phyloP scores from a whole-genome alignment of 2,329 filamentous ascomycete species.

The Diaporthe citrichinensis region DNA sequence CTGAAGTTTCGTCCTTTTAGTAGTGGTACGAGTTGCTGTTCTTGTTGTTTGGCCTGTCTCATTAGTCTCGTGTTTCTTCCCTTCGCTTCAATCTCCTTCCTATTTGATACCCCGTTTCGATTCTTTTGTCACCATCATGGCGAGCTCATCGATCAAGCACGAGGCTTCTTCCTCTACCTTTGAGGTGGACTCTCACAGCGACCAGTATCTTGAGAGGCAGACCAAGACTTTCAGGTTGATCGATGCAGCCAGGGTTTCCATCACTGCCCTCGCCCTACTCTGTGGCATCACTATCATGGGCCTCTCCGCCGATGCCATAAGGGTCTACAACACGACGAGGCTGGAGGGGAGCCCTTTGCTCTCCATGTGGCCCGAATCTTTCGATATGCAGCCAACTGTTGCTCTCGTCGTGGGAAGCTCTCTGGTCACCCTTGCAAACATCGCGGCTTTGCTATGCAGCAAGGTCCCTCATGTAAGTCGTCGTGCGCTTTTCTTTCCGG shows the following conservation, averaged over 20 bases:
- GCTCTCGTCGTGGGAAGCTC: conserved; percentile 67
- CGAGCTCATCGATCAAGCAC: conserved; percentile 37
- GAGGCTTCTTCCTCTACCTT: conserved; percentile 60
- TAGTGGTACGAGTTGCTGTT: background rate
- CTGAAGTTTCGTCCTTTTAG: background rate
- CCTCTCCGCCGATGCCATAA: conserved; percentile 67
- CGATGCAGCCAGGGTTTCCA: conserved; percentile 60
- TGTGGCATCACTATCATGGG: conserved; percentile 67
- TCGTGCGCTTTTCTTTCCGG: conserved; percentile 37
- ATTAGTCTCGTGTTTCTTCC: conserved; percentile 8
- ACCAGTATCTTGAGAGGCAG: conserved; percentile 51
- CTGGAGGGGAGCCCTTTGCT: conserved; percentile 62
- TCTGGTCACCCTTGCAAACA: conserved; percentile 64
- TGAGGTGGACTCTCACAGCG: conserved; percentile 59
- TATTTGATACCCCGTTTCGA: conserved; percentile 25
- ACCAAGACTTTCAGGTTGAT: conserved; percentile 56
- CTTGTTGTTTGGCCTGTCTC: conserved; percentile 14
- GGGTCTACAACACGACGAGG: conserved; percentile 69
- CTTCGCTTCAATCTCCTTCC: background rate
- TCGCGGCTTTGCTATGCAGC: conserved; percentile 62
- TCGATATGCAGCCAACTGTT: conserved; percentile 70
- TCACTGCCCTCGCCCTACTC: conserved; percentile 65
- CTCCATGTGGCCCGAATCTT: conserved; percentile 70
- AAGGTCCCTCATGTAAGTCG: conserved; percentile 67
- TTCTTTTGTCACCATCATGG: conserved; percentile 32